Evolutionary conservation across 148 eudicot genomes (phyloP).

Genomic region (Oxyria digyna): DNA sequence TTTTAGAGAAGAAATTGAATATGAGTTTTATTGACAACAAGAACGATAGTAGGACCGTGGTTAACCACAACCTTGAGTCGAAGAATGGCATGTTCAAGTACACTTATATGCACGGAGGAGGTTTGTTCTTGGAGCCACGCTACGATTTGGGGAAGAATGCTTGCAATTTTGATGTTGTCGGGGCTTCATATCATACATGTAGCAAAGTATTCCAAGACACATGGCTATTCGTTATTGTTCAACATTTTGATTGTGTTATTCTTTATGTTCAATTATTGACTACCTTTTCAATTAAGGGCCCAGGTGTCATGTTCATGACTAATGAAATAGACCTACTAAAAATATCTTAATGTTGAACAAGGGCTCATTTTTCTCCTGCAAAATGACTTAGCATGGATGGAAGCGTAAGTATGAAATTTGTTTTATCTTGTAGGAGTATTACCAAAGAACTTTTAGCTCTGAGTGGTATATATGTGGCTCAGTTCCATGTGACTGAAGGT

Average conservation of each 20-base stretch:
- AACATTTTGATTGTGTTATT: neutral
- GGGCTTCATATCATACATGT: conserved; percentile 41
- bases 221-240: conserved; percentile 22
- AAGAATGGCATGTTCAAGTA: conserved; percentile 40
- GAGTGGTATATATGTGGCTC: conserved; percentile 91
- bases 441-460: conserved; percentile 83
- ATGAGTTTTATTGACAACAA: conserved; percentile 34
- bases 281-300: neutral
- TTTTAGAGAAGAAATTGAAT: conserved; percentile 35
- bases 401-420: neutral
- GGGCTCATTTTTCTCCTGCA: neutral
- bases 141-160: conserved; percentile 43
- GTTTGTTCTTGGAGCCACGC: conserved; percentile 34
- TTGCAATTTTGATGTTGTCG: conserved; percentile 41
- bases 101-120: conserved; percentile 25
- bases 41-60: conserved; percentile 21
- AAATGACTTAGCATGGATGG: neutral
- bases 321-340: neutral
- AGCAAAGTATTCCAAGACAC: conserved; percentile 16
- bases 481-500: conserved; percentile 69
- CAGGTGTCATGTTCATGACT: neutral
- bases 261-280: neutral
- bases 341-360: neutral
- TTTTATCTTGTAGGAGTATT: conserved; percentile 48
- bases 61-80: conserved; percentile 28